Conservation (phyloP, 139 green algal species). For the Pleodorina starrii region DNA sequence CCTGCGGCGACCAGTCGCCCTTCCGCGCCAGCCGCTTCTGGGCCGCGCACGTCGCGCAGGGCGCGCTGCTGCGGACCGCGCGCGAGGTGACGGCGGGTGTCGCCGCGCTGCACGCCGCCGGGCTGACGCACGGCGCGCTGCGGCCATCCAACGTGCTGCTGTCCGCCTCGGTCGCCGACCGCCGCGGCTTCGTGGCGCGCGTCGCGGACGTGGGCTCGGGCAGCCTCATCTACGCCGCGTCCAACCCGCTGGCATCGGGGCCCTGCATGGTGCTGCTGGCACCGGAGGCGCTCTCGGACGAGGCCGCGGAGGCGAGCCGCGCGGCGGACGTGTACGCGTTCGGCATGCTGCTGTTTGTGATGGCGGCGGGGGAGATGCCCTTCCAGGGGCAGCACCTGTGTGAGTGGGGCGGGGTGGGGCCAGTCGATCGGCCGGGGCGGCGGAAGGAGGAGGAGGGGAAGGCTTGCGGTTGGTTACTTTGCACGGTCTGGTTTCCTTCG, state of each 20-base stretch:
- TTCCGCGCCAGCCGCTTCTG: conserved; percentile 9
- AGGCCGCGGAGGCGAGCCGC: not conserved
- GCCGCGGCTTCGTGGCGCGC: not conserved
- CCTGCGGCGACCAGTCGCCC: not conserved
- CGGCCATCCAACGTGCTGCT: conserved; percentile 31
- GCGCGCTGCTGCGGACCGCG: conserved; percentile 47
- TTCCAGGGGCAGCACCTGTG: not conserved
- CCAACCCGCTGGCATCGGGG: not conserved
- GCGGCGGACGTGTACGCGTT: conserved; percentile 9
- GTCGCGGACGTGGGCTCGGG: not conserved
- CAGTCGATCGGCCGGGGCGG: no score
- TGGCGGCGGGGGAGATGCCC: conserved; percentile 20
- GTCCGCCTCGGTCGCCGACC: not conserved
- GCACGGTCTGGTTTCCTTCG: no score
- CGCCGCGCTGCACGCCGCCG: conserved; percentile 65
- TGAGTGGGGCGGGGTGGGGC: not conserved
- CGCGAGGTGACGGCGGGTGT: conserved; percentile 44
- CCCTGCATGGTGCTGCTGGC: not conserved
- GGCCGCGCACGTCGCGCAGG: conserved; percentile 27
- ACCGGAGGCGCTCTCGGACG: not conserved
- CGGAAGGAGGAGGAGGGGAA: no score
- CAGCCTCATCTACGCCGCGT: not conserved
- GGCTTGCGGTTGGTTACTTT: no score
- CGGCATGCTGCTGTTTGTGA: conserved; percentile 42
- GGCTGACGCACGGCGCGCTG: conserved; percentile 47